Conservation (phyloP, 345 rosid genomes). For the Eucalyptus sideroxylon region DNA sequence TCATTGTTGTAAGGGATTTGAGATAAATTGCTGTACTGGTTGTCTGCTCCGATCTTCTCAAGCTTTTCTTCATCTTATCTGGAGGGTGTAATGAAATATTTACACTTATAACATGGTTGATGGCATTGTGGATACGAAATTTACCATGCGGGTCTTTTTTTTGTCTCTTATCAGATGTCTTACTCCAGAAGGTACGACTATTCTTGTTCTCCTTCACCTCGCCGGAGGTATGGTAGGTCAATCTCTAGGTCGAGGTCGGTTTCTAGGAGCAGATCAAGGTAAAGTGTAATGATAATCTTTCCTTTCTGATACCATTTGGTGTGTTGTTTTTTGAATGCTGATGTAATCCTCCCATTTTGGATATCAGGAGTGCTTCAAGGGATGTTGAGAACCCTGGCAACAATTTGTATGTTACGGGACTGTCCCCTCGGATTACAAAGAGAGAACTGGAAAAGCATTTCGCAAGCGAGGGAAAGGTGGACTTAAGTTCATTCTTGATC, state of each 20-base stretch:
- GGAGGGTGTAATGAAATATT: neutral
- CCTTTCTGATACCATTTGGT: neutral
- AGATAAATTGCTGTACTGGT: neutral
- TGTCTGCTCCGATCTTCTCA: neutral
- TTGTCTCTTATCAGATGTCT: conserved; percentile 42
- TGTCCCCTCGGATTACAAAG: conserved; percentile 67
- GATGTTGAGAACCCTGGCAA: conserved; percentile 90
- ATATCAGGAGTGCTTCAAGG: conserved; percentile 29
- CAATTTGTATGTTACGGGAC: conserved; percentile 88
- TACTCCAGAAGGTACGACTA: conserved; percentile 63
- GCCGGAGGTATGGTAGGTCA: conserved; percentile 30
- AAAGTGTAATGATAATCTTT: neutral
- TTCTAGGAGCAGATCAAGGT: conserved; percentile 46
- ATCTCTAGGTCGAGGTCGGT: conserved; percentile 24
- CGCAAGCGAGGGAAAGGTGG: conserved; percentile 60
- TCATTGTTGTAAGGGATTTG: neutral
- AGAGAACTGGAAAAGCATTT: conserved; percentile 76
- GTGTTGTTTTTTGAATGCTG: neutral
- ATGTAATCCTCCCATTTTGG: neutral
- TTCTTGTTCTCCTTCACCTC: conserved; percentile 49
- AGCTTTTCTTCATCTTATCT: neutral
- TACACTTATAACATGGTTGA: neutral
- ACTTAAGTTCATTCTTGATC: neutral
- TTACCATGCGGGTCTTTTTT: neutral
- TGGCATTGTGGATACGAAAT: neutral